Percentiles rank a stretch among this genome's conserved stretches.
Evolutionary conservation across 2,329 filamentous ascomycete species (phyloP).

Genomic region (Ascosphaera aggregata): DNA sequence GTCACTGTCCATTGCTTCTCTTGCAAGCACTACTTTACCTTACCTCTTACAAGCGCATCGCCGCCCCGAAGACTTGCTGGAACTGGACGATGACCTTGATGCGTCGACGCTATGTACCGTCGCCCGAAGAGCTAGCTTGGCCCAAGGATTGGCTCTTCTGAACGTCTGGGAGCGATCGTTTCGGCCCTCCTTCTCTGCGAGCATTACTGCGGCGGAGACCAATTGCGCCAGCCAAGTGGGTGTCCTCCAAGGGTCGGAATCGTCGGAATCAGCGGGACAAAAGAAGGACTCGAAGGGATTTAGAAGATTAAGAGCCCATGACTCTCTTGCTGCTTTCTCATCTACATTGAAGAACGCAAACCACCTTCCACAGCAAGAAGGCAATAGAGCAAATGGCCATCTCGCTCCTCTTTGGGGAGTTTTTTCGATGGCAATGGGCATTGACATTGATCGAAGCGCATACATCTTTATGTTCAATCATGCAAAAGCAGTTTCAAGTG

Average conservation of each 20-base stretch:
- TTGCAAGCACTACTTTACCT: slow-evolving; percentile 34
- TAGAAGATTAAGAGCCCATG: background rate
- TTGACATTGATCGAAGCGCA: slow-evolving; percentile 28
- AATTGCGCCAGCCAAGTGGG: no score
- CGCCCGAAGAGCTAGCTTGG: slow-evolving; percentile 34
- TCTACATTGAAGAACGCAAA: background rate
- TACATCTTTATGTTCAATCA: slow-evolving; percentile 42
- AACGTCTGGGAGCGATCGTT: slow-evolving; percentile 36
- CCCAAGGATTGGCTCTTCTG: slow-evolving; percentile 35
- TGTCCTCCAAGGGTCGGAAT: no score
- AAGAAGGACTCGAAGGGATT: no score
- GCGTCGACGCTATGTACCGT: slow-evolving; percentile 39
- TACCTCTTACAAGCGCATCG: slow-evolving; percentile 33
- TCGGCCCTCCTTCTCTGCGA: slow-evolving; percentile 12
- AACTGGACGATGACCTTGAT: slow-evolving; percentile 38
- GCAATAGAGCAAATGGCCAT: slow-evolving; percentile 22
- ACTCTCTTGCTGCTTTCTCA: background rate
- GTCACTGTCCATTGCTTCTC: slow-evolving; percentile 30
- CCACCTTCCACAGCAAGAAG: background rate
- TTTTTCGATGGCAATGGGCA: slow-evolving; percentile 27
- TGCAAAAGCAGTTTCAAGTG: slow-evolving; percentile 37
- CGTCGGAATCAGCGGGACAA: no score
- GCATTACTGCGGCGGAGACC: slow-evolving; percentile 1
- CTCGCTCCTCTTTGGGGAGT: slow-evolving; percentile 38
- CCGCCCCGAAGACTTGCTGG: slow-evolving; percentile 24